phyloP scores from a whole-genome alignment of 2,329 filamentous ascomycete genomes.

The Microsporum audouinii region DNA sequence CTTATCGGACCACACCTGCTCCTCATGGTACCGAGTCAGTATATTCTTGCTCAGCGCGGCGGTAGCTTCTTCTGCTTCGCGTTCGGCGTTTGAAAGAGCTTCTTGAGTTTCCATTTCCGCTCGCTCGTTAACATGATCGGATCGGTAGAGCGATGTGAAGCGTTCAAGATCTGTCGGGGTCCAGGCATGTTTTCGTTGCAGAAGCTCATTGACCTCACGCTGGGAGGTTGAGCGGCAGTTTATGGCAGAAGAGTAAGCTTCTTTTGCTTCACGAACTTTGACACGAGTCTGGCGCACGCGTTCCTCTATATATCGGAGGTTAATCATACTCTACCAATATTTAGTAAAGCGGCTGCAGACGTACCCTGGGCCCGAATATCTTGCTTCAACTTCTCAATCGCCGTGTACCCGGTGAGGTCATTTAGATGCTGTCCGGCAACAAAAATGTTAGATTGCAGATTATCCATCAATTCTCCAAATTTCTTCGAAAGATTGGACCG shows the following conservation, averaged over 20 bases:
- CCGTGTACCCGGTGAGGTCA: slow-evolving; percentile 84
- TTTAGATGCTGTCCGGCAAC: slow-evolving; percentile 81
- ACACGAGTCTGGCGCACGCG: slow-evolving; percentile 45
- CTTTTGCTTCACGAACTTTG: slow-evolving; percentile 59
- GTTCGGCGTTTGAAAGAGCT: slow-evolving; percentile 62
- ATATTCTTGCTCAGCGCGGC: slow-evolving; percentile 70
- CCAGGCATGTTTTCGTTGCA: slow-evolving; percentile 93
- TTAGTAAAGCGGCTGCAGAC: slow-evolving; percentile 1
- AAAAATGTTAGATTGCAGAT: slow-evolving; percentile 72
- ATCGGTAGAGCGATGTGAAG: slow-evolving; percentile 84
- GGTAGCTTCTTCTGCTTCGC: slow-evolving; percentile 64
- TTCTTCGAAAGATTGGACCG: slow-evolving; percentile 48
- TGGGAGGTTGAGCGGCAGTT: slow-evolving; percentile 75
- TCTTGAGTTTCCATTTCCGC: slow-evolving; percentile 63
- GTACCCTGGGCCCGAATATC: slow-evolving; percentile 59
- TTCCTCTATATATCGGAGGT: slow-evolving; percentile 33
- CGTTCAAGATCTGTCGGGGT: slow-evolving; percentile 75
- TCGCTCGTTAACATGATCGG: slow-evolving; percentile 86
- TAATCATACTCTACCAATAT: background rate
- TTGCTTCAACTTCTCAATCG: slow-evolving; percentile 73
- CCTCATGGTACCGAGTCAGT: slow-evolving; percentile 87
- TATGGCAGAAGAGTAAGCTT: slow-evolving; percentile 71
- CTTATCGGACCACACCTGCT: slow-evolving; percentile 98
- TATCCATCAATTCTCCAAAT: slow-evolving; percentile 71
- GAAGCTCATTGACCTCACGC: slow-evolving; percentile 85